Base-by-base conservation (phyloP, 192 early-diverging fungal species). In the Backusella luteola region DNA sequence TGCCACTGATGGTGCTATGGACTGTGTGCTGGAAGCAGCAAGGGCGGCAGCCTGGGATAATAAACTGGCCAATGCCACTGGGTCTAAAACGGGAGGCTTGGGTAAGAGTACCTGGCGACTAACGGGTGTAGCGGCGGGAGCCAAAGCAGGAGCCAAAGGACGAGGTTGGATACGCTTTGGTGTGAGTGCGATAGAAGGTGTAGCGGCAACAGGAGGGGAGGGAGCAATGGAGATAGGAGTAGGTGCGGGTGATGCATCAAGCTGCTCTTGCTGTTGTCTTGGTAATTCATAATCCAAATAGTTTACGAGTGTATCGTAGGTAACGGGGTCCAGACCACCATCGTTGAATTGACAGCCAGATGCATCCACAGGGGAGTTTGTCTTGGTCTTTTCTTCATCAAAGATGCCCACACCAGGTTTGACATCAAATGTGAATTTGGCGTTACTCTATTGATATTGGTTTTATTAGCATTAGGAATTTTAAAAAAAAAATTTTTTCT, bases 381-480 rank as follows among this genome's bases (percentile, higher is more conserved):
- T 19, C 19, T 34, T 67, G 21, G 26, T 41, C 36, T 81, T 76
- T 56, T 81, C 80, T 34, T 84, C 77, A 32, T 85, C 86, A 77
- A 77, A 84, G 76, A 88, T 83, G 15, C 87, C 84, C 6, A 83
- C 69, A 35, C 87, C 87, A 49, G 87, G 85, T 34, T 83, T 75
- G 9, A 86, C 84, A 81, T 93, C 92, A 69, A 92, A 89, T 66
- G 89, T 89, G 83, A 93, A 93, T 83, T 93, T 89, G 19, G 90
- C 90, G 77, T 90, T 90, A 73, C 90, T 84, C 80, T 81, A 69
- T 39, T 21, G n/a, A 23, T 34, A 53, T 4, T 44, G 29, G 17
- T 17, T 56, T 74, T 53, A 66, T 44, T 46, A 19, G 42, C 41
- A 63, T 63, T 3, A 63, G 56, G 21, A 29, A 23, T 49, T 49